Evolutionary conservation across 2,329 filamentous ascomycete species (phyloP).

Genomic region (Sporothrix sp.): DNA sequence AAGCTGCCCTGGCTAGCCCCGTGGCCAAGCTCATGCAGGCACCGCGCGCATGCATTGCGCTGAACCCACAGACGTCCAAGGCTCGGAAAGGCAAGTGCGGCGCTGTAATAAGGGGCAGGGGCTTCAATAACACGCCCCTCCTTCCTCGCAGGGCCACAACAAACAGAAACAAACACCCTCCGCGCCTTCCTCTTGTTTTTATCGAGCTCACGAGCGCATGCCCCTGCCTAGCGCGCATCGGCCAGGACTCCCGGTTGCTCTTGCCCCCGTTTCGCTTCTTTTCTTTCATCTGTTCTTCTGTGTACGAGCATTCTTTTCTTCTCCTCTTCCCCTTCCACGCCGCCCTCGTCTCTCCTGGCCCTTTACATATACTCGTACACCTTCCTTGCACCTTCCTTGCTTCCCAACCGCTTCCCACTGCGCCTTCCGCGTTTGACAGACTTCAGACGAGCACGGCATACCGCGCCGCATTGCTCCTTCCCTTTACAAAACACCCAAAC

Average conservation of each 20-base stretch:
- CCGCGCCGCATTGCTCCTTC: neutral
- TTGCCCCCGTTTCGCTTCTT: neutral
- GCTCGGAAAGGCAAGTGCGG: constrained; percentile 1
- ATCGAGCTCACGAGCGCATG: constrained; percentile 1
- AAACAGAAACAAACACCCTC: constrained; percentile 5
- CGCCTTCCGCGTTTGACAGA: neutral
- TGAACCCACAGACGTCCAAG: constrained; percentile 3
- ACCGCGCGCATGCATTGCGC: constrained; percentile 9
- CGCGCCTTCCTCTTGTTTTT: constrained; percentile 3
- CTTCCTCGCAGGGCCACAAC: neutral
- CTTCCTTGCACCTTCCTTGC: neutral
- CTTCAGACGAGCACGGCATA: neutral
- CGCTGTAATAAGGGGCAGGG: constrained; percentile 5
- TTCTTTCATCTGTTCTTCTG: neutral
- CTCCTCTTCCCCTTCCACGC: too few species aligned
- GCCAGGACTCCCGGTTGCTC: constrained; percentile 3
- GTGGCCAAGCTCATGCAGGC: constrained; percentile 7
- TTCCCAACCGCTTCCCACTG: neutral
- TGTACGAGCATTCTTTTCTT: too few species aligned
- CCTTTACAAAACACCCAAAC: neutral
- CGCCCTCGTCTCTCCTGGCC: too few species aligned
- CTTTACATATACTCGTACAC: too few species aligned
- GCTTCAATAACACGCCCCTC: neutral
- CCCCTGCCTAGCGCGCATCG: constrained; percentile 12
- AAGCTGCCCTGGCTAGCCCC: constrained; percentile 1